These are phyloP conservation scores for Metschnikowia gelsemii DNA, from an alignment of 805 yeast species.

Conservation along the genomic window DNA sequence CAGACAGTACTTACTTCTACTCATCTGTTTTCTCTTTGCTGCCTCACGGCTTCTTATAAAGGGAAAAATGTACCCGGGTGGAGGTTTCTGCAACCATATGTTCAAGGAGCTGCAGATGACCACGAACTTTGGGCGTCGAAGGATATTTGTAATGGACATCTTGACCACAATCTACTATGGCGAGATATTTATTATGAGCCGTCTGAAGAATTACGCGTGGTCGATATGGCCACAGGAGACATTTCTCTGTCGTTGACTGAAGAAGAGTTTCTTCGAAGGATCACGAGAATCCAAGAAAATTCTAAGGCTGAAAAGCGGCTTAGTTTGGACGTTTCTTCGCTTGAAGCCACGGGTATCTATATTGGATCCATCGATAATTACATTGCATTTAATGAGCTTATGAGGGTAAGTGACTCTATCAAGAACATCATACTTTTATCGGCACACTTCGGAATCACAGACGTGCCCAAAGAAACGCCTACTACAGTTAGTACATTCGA, in stretches of 20 bases:
- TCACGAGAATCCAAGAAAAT: constrained; percentile 18
- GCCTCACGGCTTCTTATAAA: constrained; percentile 18
- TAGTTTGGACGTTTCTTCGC: constrained; percentile 15
- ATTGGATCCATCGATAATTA: constrained; percentile 27
- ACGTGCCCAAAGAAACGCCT: constrained; percentile 13
- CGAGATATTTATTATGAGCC: constrained; percentile 18
- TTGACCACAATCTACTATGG: constrained; percentile 64
- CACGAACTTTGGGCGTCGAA: constrained; percentile 74
- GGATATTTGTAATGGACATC: constrained; percentile 41
- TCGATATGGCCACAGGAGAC: constrained; percentile 25
- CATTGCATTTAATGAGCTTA: constrained; percentile 14
- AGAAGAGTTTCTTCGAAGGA: constrained; percentile 21
- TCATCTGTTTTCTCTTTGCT: constrained; percentile 13
- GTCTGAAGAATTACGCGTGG: constrained; percentile 14
- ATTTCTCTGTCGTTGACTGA: constrained; percentile 26
- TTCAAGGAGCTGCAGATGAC: constrained; percentile 95
- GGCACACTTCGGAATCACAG: constrained; percentile 9
- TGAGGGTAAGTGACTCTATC: constrained; percentile 1
- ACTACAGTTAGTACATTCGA: constrained; percentile 17
- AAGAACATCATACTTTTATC: constrained; percentile 28
- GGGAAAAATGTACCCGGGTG: constrained; percentile 13
- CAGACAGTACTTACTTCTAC: constrained; percentile 4
- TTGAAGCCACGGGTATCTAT: constrained; percentile 27
- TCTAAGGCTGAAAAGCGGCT: background rate
- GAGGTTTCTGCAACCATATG: constrained; percentile 44